phyloP scores from a whole-genome alignment of 257 asterid genomes.

The Plantago ovata region DNA sequence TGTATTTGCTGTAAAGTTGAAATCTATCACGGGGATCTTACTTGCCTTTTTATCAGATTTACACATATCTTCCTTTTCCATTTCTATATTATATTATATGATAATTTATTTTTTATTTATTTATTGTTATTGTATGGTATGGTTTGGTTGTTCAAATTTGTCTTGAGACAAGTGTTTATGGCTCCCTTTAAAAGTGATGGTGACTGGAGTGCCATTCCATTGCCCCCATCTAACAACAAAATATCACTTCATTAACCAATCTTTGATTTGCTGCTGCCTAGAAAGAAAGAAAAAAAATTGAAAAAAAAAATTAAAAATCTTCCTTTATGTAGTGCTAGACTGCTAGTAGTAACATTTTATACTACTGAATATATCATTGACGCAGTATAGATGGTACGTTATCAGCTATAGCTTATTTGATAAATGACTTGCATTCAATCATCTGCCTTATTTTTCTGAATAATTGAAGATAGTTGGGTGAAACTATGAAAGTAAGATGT shows the following conservation, averaged over 20 bases:
- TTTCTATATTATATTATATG: neutral
- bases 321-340: no score
- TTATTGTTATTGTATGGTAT: neutral
- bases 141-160: neutral
- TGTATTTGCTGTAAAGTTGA: neutral
- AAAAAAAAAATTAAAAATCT: no score
- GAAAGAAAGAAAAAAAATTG: no score
- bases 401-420: no score
- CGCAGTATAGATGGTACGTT: no score
- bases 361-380: no score
- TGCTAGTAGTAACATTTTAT: no score
- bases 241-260: neutral
- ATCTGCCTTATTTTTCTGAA: no score
- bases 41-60: neutral
- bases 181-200: neutral
- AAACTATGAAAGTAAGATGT: no score
- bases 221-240: conserved; percentile 1
- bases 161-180: conserved; percentile 4
- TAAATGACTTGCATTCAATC: no score
- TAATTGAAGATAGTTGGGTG: no score
- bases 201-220: conserved; percentile 8
- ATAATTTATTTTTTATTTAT: neutral
- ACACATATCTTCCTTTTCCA: neutral
- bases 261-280: neutral
- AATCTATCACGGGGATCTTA: conserved; percentile 3